Evolutionary conservation across 2,329 filamentous ascomycete species (phyloP).

Genomic region (Colletotrichum limetticola): DNA sequence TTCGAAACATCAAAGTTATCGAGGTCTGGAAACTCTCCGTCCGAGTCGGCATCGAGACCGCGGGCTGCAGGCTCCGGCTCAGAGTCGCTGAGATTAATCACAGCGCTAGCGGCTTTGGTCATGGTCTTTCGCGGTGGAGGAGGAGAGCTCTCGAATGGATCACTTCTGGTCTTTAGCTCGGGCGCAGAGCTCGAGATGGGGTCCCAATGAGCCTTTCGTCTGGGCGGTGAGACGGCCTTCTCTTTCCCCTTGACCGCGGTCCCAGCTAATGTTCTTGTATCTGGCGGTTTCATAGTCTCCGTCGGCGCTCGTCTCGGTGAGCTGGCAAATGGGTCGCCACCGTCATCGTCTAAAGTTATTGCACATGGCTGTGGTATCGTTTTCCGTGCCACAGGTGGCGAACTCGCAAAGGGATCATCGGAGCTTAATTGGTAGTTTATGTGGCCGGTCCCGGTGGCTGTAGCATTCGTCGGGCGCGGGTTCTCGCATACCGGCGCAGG

Average conservation of each 20-base stretch:
- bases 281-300: neutral
- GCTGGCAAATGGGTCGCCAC: constrained; percentile 9
- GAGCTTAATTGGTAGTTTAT: constrained; percentile 15
- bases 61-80: constrained; percentile 33
- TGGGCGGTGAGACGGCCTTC: constrained; percentile 35
- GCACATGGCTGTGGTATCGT: neutral
- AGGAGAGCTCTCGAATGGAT: constrained; percentile 32
- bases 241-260: constrained; percentile 10
- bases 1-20: constrained; percentile 50
- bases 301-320: neutral
- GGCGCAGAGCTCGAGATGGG: constrained; percentile 66
- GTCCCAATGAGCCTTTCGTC: constrained; percentile 52
- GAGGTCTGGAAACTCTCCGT: constrained; percentile 62
- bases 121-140: constrained; percentile 6
- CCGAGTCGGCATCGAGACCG: constrained; percentile 41
- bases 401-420: constrained; percentile 40
- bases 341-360: constrained; percentile 17
- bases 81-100: constrained; percentile 52
- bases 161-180: constrained; percentile 39
- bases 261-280: neutral
- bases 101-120: constrained; percentile 17
- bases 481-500: constrained; percentile 30
- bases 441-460: neutral
- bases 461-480: constrained; percentile 39
- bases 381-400: constrained; percentile 31